Conservation (phyloP, 768 basidiomycete genomes). For the Lentinula raphanica region DNA sequence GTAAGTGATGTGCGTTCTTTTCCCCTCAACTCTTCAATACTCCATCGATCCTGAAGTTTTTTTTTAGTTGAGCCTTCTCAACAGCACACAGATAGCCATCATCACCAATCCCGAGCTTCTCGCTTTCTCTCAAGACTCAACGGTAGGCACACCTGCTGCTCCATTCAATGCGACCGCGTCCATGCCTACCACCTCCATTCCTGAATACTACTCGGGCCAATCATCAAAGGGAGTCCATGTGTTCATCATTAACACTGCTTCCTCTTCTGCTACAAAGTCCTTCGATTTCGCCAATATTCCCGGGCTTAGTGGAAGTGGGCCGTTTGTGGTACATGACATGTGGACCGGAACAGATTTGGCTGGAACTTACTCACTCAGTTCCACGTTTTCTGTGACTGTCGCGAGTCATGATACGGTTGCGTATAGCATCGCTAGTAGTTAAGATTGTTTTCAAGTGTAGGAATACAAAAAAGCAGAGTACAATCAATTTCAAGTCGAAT, state of each 20-base stretch:
- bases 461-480: too few species aligned
- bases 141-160: slow-evolving; percentile 38
- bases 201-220: slow-evolving; percentile 46
- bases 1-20: slow-evolving; percentile 27
- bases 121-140: slow-evolving; percentile 49
- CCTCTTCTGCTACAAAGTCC: slow-evolving; percentile 34
- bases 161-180: slow-evolving; percentile 40
- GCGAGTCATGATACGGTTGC: slow-evolving; percentile 50
- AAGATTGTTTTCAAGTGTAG: not conserved
- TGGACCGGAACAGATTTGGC: slow-evolving; percentile 41
- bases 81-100: slow-evolving; percentile 37
- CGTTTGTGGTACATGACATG: slow-evolving; percentile 48
- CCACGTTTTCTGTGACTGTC: slow-evolving; percentile 35
- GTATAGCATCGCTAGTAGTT: slow-evolving; percentile 31
- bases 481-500: too few species aligned
- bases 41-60: not conserved
- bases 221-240: slow-evolving; percentile 49
- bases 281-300: slow-evolving; percentile 44
- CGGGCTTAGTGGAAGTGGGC: slow-evolving; percentile 30
- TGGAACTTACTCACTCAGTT: slow-evolving; percentile 30
- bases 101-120: slow-evolving; percentile 48
- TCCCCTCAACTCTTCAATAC: not conserved
- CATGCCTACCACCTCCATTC: slow-evolving; percentile 38
- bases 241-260: slow-evolving; percentile 48
- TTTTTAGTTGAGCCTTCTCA: slow-evolving; percentile 36